Evolutionary conservation across 2,329 filamentous ascomycete genomes (phyloP), one percentile per base, ranked within the genome.

Genomic region (Fusarium sp.): DNA sequence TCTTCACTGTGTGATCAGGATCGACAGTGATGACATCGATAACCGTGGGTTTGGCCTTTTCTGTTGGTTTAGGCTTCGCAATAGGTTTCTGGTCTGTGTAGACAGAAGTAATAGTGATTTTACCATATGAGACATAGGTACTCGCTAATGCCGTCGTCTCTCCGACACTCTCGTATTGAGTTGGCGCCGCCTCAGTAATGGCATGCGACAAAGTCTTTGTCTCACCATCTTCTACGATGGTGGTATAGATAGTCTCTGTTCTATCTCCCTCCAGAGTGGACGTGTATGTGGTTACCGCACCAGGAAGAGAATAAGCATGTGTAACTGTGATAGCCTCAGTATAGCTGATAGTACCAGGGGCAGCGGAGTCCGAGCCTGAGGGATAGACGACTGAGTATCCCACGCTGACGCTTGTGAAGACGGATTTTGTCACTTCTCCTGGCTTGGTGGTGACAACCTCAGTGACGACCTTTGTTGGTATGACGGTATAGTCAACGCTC

Each of bases 101-200:
- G 7, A 70, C 55, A 20, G 71, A 73, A 1, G 73, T 76, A n/a
- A 76, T 70, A 1, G 75, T 76, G 42, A 75, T 72, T 53, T 64
- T 64, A 4, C 74, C 75, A 18, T 75, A 70, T 13, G 64, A 69
- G 37, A 76, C 71, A 30, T 75, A 76, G 8, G 72, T 76, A 8
- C 63, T 76, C 2, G 75, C 60, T 6, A 67, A 67, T 13, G 73
- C 68, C 9, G 75, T 76, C 17, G 71, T 75, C 26, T 73, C 68
- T 32, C 74, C 74, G 12, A 69, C 65, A 13, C 63, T 72, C 18
- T 63, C 30, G 10, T 70, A 60, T 5, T 42, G 57, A 17, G 66
- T 75, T 4, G 52, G 60, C 3, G 70, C 32, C 6, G 64, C 57
- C 15, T 61, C 53, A 1, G 75, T 73, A 6, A 67, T 50, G 9